Conservation (phyloP, 306 rosid genomes). For the Pterocarpus santalinus region DNA sequence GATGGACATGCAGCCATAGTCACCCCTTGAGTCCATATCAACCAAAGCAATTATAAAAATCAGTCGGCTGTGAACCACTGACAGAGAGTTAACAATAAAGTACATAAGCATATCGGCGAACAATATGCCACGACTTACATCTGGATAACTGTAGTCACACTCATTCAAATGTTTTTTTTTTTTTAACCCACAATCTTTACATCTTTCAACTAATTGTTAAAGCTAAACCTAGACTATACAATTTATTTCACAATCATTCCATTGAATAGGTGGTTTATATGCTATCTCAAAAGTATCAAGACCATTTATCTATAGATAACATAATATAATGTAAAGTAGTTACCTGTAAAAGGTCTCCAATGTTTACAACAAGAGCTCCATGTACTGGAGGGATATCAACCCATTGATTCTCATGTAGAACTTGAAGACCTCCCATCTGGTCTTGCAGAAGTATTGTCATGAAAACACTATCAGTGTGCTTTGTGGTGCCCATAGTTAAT, state of each 20-base stretch:
- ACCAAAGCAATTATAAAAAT: no score
- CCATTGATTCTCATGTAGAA: slow-evolving; percentile 42
- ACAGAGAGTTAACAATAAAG: no score
- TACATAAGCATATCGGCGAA: not conserved
- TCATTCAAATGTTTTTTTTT: no score
- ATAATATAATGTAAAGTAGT: not conserved
- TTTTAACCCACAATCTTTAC: not conserved
- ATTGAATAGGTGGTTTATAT: not conserved
- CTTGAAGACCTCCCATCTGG: slow-evolving; percentile 64
- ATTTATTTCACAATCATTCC: not conserved
- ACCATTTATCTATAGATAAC: not conserved
- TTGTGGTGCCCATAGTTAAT: slow-evolving; percentile 36
- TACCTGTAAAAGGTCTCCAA: slow-evolving; percentile 50
- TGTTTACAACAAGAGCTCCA: slow-evolving; percentile 50
- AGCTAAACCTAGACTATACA: not conserved
- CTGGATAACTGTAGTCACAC: not conserved
- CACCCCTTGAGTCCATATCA: no score
- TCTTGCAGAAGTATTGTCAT: slow-evolving; percentile 62
- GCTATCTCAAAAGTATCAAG: not conserved
- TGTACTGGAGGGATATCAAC: slow-evolving; percentile 38
- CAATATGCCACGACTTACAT: not conserved
- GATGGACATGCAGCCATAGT: no score
- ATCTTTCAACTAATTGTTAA: not conserved
- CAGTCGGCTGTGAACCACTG: no score
- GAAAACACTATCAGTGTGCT: slow-evolving; percentile 49